phyloP scores from a whole-genome alignment of 768 basidiomycete species.

The Mycena galopus region DNA sequence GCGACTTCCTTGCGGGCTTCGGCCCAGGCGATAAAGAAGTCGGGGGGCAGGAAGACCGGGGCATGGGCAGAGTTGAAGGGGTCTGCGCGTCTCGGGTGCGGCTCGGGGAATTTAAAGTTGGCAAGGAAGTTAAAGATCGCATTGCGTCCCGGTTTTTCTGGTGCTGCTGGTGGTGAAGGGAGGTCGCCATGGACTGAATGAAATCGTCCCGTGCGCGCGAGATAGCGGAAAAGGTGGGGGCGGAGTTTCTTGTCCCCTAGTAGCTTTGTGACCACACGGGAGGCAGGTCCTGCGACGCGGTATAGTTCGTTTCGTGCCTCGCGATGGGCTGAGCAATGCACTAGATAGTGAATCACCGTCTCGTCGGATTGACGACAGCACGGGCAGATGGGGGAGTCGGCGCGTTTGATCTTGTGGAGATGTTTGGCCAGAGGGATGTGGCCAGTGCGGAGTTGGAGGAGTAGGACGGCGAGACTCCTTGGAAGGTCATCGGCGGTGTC shows the following conservation, averaged over 20 bases:
- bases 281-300: not conserved
- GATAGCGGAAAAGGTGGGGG: slow-evolving; percentile 7
- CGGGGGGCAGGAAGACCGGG: too few species aligned
- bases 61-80: too few species aligned
- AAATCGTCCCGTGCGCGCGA: slow-evolving; percentile 26
- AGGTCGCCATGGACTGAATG: slow-evolving; percentile 43
- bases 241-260: not conserved
- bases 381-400: slow-evolving; percentile 35
- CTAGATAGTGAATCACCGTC: slow-evolving; percentile 31
- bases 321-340: slow-evolving; percentile 20
- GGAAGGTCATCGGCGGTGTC: not conserved
- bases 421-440: slow-evolving; percentile 38
- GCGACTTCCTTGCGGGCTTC: too few species aligned
- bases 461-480: slow-evolving; percentile 18
- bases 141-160: too few species aligned
- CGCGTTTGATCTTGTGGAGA: slow-evolving; percentile 36
- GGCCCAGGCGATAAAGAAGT: too few species aligned
- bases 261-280: not conserved
- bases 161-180: not conserved
- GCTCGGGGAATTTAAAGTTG: too few species aligned
- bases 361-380: slow-evolving; percentile 28
- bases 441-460: slow-evolving; percentile 37
- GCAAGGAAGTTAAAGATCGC: too few species aligned
- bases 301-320: not conserved
- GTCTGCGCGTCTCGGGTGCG: too few species aligned